Base-by-base conservation (phyloP, 768 basidiomycete genomes). In the Termitomyces sp. region DNA sequence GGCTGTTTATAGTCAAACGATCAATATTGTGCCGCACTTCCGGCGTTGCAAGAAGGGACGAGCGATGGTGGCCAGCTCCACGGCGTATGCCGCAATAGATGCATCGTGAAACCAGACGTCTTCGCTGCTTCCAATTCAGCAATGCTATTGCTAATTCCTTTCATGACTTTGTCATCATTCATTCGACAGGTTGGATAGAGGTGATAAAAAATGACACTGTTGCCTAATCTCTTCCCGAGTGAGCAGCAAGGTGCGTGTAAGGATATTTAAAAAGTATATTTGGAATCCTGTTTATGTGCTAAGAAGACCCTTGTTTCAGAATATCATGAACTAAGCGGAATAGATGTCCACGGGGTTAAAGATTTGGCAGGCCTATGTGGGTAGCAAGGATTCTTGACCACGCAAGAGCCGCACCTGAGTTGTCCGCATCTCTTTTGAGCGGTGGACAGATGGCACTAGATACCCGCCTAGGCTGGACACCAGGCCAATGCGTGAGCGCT, bases 381-480 rank as follows among this genome's bases (percentile, higher is more conserved):
- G 20, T 11, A 26, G 46, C n/a, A 11, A 14, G 22, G 56, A n/a
- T 14, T 60, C 43, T 10, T 44, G 32, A 30, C 2, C 52, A 36
- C 66, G 59, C 48, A 65, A 43, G 11, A 76, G 66, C 28, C 55
- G 62, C 32, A 83, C 72, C n/a, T 72, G 68, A 3, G 74, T 71
- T 50, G 64, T 74, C 54, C 71, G 66, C 76, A 80, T 76, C 64
- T 78, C 79, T 46, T 77, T 74, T n/a, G 76, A 76, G 26, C 70
- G 68, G 45, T 81, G 76, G 0, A 74, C 75, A 2, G 80, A 81
- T 0, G 81, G 80, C 9, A 82, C 79, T 16, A 79, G 66, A 65
- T 79, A 82, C 3, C 79, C 79, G 35, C 68, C 69, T 3, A 76
- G 56, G 49, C 76, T 77, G 0, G 79, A 72, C 11, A 76, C 60